phyloP scores from a whole-genome alignment of 345 rosid genomes.

The Dipteronia dyeriana region DNA sequence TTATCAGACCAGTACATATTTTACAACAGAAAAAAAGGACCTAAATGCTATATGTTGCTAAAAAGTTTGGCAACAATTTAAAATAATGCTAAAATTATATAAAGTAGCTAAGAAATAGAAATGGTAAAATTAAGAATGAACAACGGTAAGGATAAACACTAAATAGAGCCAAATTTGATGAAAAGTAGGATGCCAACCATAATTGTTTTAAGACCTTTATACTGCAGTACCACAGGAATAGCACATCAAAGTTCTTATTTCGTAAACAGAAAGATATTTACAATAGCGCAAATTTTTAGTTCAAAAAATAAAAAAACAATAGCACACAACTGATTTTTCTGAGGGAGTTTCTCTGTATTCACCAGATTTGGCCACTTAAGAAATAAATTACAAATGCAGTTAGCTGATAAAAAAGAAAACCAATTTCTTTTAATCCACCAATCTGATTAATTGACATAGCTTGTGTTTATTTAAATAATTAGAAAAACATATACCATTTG shows the following conservation, averaged over 20 bases:
- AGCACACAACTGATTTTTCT: neutral
- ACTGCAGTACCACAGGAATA: neutral
- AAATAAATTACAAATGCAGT: slow-evolving; percentile 1
- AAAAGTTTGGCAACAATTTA: neutral
- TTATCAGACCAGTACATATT: neutral
- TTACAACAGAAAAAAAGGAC: neutral
- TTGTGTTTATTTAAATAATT: neutral
- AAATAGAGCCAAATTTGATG: too few relatives aligned
- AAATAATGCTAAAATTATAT: neutral
- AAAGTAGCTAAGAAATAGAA: neutral
- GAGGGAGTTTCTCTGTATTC: neutral
- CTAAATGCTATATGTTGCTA: neutral
- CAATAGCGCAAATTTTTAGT: too few relatives aligned
- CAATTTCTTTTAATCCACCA: neutral
- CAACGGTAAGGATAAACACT: too few relatives aligned
- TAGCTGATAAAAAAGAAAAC: neutral
- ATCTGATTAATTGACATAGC: neutral
- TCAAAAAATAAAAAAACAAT: neutral
- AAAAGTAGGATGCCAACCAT: too few relatives aligned
- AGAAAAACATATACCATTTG: neutral
- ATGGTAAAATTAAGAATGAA: too few relatives aligned
- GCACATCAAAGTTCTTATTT: neutral
- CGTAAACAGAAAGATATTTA: neutral
- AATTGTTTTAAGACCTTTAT: too few relatives aligned
- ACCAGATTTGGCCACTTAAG: neutral